Conservation (phyloP, 495 filamentous ascomycete species). For the Lasiosphaeria miniovina region DNA sequence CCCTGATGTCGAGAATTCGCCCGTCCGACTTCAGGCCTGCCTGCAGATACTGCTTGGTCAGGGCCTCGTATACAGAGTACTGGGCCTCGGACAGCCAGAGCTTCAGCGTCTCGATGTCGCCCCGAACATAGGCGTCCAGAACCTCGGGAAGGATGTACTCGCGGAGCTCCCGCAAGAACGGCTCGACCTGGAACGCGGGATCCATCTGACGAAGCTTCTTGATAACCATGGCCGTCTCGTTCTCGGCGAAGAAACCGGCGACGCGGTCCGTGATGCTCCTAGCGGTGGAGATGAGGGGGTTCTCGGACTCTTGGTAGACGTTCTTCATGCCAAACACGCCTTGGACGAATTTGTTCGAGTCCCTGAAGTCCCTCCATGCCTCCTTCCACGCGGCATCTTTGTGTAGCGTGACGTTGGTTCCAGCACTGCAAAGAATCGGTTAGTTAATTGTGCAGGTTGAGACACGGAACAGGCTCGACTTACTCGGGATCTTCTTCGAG, state of each 20-base stretch:
- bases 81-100: constrained; percentile 95
- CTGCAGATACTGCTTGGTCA: constrained; percentile 90
- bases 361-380: constrained; percentile 88
- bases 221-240: constrained; percentile 94
- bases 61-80: constrained; percentile 87
- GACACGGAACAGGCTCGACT: constrained; percentile 30
- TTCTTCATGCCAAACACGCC: constrained; percentile 77
- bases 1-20: constrained; percentile 87
- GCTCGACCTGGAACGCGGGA: constrained; percentile 88
- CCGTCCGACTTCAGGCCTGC: constrained; percentile 92
- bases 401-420: constrained; percentile 89
- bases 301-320: constrained; percentile 92
- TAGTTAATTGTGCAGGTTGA: not conserved
- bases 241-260: constrained; percentile 95
- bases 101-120: constrained; percentile 84
- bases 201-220: constrained; percentile 98
- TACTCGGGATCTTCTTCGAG: constrained; percentile 87
- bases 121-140: constrained; percentile 95
- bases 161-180: constrained; percentile 88
- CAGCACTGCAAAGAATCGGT: constrained; percentile 59
- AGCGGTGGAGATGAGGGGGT: constrained; percentile 88
- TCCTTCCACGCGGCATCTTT: constrained; percentile 97
- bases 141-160: constrained; percentile 98
- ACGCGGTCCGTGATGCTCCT: constrained; percentile 90
- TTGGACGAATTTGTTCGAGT: constrained; percentile 84